Evolutionary conservation across 140 eudicot species (phyloP), one percentile per base, ranked within the genome.

Genomic region (Senecio squalidus): DNA sequence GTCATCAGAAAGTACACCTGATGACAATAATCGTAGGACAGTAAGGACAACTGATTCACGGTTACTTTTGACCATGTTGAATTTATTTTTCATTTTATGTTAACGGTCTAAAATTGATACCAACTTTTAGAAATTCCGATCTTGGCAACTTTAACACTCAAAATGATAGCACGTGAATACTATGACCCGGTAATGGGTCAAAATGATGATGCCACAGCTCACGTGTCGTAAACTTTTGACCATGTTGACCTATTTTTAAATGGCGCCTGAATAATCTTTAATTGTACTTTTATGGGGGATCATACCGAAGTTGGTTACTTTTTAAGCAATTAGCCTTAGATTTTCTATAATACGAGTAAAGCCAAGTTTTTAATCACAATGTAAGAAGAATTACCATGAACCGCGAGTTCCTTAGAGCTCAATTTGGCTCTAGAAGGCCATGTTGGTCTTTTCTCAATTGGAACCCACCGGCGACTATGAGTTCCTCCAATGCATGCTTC

Each of bases 401-500:
- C 54, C 21, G 60, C 66, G 27, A 93, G 89, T 60, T 93, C 96
- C 53, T 72, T 79, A 46, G 83, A 51, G 70, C 60, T 84, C 68
- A 82, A 58, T 29, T 58, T 59, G 34, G 89, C 72, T 55, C 85
- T 80, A 25, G 95, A 76, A 66, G 99, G 99, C 99, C 99, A 93
- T n/a, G 55, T 72, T 36, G 85, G 68, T 83, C 89, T 88, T 63
- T 88, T 85, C 55, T 88, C 87, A 67, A 88, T 80, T 26, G 99
- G 76, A 67, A 82, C 62, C 99, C 99, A 93, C 41, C 94, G 84
- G 34, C 77, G 95, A 69, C 82, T 93, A 20, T 77, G 99, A 43
- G 96, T 88, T 51, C 99, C 99, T 24, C 87, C 99, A 26, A 93
- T 78, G 82, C 99, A 93, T 23, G 80, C 23, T 38, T 84, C 94